These are phyloP conservation scores for Penicillium brasilianum DNA, from an alignment of 2,329 filamentous ascomycete species.

Conservation along the genomic window DNA sequence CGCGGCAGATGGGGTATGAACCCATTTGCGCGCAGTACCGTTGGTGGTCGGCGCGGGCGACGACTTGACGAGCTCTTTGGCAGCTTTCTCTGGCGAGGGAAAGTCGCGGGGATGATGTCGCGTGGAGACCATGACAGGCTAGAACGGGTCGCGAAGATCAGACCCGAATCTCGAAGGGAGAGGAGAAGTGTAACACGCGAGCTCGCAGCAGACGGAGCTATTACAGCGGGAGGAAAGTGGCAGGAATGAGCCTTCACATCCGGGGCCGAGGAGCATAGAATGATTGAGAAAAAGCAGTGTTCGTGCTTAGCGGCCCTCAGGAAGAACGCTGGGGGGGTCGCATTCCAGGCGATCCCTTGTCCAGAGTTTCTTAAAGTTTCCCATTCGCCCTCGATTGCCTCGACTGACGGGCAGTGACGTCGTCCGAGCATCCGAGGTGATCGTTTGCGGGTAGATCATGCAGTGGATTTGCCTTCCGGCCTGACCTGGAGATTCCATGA, in stretches of 20 bases:
- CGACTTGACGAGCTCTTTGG: slow-evolving; percentile 33
- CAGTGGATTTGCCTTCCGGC: slow-evolving; percentile 18
- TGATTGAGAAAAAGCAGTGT: background rate
- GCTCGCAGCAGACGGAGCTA: background rate
- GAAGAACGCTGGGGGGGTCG: slow-evolving; percentile 4
- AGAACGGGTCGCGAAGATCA: slow-evolving; percentile 2
- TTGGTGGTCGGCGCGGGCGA: slow-evolving; percentile 31
- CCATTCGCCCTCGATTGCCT: background rate
- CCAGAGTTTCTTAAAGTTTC: background rate
- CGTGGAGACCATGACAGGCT: slow-evolving; percentile 59
- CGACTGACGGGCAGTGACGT: slow-evolving; percentile 27
- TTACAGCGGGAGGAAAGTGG: background rate
- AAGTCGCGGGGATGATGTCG: slow-evolving; percentile 60
- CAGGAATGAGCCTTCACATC: background rate
- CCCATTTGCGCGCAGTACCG: slow-evolving; percentile 48
- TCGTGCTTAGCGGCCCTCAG: background rate
- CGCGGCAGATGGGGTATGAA: slow-evolving; percentile 64
- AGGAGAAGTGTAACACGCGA: slow-evolving; percentile 8
- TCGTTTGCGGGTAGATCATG: slow-evolving; percentile 24
- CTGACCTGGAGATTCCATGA: background rate
- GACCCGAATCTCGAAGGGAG: slow-evolving; percentile 1
- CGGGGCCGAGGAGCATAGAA: slow-evolving; percentile 1
- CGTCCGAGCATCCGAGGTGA: slow-evolving; percentile 13
- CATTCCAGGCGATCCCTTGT: slow-evolving; percentile 3
- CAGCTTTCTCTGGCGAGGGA: slow-evolving; percentile 39